Percentiles rank a stretch among this genome's conserved stretches.
Conservation (phyloP, 352 stramenopile genomes). For the Phytophthora pinifolia region DNA sequence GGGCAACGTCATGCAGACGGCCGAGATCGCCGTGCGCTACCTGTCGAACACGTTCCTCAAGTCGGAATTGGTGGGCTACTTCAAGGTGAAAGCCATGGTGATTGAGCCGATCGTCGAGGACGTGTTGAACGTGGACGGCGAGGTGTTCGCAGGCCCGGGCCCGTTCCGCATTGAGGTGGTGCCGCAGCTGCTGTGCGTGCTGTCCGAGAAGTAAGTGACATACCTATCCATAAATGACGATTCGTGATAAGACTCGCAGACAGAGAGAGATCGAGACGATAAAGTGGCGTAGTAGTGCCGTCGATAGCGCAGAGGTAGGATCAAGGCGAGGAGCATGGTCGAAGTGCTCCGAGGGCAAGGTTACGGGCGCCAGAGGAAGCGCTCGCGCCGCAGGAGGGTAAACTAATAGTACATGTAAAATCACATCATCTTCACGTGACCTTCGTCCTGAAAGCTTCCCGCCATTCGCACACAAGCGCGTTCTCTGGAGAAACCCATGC, state of each 20-base stretch:
- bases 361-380: constrained; percentile 19
- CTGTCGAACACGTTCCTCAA: constrained; percentile 54
- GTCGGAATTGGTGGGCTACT: constrained; percentile 62
- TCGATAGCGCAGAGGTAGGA: constrained; percentile 18
- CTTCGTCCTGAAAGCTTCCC: neutral
- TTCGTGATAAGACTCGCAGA: constrained; percentile 12
- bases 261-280: constrained; percentile 7
- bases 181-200: constrained; percentile 62
- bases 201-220: constrained; percentile 71
- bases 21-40: constrained; percentile 58
- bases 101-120: constrained; percentile 63
- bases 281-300: constrained; percentile 17
- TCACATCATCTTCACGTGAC: constrained; percentile 6
- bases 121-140: constrained; percentile 77
- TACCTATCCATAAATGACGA: constrained; percentile 30
- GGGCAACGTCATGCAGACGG: constrained; percentile 42
- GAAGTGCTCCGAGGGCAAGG: constrained; percentile 21
- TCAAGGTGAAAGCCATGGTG: constrained; percentile 79
- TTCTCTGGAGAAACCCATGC: too few species aligned
- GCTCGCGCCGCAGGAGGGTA: constrained; percentile 12
- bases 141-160: constrained; percentile 61
- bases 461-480: too few species aligned
- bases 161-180: constrained; percentile 78
- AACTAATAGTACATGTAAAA: constrained; percentile 19
- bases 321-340: constrained; percentile 20